These are phyloP conservation scores for Pythium insidiosum DNA, from an alignment of 352 stramenopile species.

Conservation along the genomic window DNA sequence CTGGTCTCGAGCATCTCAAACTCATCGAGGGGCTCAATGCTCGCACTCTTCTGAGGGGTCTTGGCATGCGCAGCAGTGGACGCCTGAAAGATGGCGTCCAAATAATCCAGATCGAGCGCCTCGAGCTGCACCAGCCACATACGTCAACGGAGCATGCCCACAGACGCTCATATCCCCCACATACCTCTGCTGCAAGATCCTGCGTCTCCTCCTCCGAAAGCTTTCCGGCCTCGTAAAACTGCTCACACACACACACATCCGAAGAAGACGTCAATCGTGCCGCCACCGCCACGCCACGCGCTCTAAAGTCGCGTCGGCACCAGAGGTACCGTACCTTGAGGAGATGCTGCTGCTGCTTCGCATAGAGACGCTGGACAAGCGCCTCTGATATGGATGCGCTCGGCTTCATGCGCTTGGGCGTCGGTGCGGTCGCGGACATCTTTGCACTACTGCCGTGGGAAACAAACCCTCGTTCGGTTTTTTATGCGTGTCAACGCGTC, in stretches of 20 bases:
- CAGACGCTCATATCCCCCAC: not conserved
- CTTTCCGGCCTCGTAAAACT: conserved; percentile 65
- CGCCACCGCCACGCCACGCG: not conserved
- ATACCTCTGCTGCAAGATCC: conserved; percentile 38
- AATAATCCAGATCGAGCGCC: conserved; percentile 48
- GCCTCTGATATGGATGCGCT: conserved; percentile 10
- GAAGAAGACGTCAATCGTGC: not conserved
- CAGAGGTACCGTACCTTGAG: conserved; percentile 44
- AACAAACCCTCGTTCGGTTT: too few species aligned
- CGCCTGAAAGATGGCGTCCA: conserved; percentile 56
- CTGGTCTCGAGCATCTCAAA: conserved; percentile 54
- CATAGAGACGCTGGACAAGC: conserved; percentile 14
- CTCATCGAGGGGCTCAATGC: conserved; percentile 55
- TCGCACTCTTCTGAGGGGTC: conserved; percentile 7
- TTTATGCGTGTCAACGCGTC: too few species aligned
- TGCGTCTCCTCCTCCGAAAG: conserved; percentile 30
- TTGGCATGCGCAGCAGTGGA: conserved; percentile 13
- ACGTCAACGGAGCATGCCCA: not conserved
- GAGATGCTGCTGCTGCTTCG: conserved; percentile 56
- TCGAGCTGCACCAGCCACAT: conserved; percentile 32
- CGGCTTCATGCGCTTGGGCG: conserved; percentile 17
- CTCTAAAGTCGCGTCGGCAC: not conserved
- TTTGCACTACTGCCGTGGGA: too few species aligned
- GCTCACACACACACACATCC: not conserved
- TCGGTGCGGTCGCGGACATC: too few species aligned